A percentile compares a stretch with the other conserved stretches of the same genome.
phyloP scores from a whole-genome alignment of 495 filamentous ascomycete species.

The Echria macrotheca region DNA sequence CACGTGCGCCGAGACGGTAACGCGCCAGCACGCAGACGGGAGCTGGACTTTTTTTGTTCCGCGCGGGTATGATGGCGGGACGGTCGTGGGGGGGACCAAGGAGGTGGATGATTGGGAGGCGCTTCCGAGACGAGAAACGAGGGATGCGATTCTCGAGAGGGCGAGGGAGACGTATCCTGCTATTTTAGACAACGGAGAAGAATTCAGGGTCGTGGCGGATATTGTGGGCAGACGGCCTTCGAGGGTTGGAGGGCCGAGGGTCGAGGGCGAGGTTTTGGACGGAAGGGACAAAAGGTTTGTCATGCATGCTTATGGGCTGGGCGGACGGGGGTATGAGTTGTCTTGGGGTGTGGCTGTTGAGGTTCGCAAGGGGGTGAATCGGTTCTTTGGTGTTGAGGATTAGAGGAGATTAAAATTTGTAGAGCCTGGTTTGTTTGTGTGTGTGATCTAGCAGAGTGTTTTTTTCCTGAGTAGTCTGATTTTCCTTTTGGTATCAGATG shows the following conservation, averaged over 20 bases:
- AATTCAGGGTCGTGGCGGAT: conserved; percentile 36
- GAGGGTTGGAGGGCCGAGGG: conserved; percentile 36
- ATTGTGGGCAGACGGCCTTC: conserved; percentile 43
- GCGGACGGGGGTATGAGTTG: conserved; percentile 54
- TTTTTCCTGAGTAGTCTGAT: no score
- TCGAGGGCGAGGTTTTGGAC: conserved; percentile 34
- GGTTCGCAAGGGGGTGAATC: conserved; percentile 29
- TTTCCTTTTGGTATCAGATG: no score
- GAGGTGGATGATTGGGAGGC: conserved; percentile 53
- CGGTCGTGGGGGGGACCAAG: conserved; percentile 60
- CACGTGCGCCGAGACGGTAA: conserved; percentile 46
- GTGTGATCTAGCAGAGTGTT: no score
- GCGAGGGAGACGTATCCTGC: conserved; percentile 35
- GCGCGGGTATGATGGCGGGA: conserved; percentile 53
- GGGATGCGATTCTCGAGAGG: conserved; percentile 40
- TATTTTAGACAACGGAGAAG: conserved; percentile 28
- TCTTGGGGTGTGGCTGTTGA: conserved; percentile 44
- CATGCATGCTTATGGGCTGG: conserved; percentile 60
- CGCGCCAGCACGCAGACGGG: conserved; percentile 53
- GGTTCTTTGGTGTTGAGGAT: conserved; percentile 21
- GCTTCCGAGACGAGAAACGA: conserved; percentile 40
- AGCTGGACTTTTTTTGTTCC: conserved; percentile 58
- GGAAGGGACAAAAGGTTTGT: conserved; percentile 37
- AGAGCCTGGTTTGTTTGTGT: no score
- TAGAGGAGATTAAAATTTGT: no score